phyloP scores from a whole-genome alignment of 148 eudicot species.

The Chenopodium formosanum region DNA sequence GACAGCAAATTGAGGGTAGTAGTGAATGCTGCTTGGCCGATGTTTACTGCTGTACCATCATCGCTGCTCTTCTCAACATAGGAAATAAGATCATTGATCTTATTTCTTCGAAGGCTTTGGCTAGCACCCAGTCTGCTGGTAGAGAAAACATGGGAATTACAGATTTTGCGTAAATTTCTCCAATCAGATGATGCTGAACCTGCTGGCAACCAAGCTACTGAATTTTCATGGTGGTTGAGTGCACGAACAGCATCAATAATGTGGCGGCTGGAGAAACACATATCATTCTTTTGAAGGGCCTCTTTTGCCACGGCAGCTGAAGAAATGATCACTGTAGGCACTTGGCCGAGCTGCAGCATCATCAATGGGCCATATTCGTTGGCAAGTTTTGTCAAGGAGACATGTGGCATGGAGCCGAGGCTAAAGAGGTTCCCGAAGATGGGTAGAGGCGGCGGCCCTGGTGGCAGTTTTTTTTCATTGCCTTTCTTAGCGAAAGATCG shows the following conservation, averaged over 20 bases:
- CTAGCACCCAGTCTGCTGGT: conserved; percentile 7
- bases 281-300: conserved; percentile 24
- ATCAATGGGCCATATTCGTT: conserved; percentile 46
- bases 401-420: conserved; percentile 45
- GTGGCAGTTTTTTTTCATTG: conserved; percentile 18
- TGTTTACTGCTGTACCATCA: not conserved
- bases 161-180: not conserved
- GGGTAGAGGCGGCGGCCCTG: conserved; percentile 45
- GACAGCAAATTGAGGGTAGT: too few relatives aligned
- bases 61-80: not conserved
- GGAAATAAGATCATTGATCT: conserved; percentile 4
- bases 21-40: too few relatives aligned
- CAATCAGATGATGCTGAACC: not conserved
- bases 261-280: conserved; percentile 9
- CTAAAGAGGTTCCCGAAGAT: conserved; percentile 48
- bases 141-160: conserved; percentile 11
- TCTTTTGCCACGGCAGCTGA: conserved; percentile 20
- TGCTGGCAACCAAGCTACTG: conserved; percentile 18
- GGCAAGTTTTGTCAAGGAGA: conserved; percentile 45
- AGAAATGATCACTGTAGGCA: conserved; percentile 29
- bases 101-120: conserved; percentile 17
- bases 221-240: conserved; percentile 18
- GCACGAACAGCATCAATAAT: conserved; percentile 15
- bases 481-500: conserved; percentile 7
- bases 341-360: conserved; percentile 30